Conservation (phyloP, 2,329 filamentous ascomycete species). For the Ophiocordyceps polyrhachis-furcata region DNA sequence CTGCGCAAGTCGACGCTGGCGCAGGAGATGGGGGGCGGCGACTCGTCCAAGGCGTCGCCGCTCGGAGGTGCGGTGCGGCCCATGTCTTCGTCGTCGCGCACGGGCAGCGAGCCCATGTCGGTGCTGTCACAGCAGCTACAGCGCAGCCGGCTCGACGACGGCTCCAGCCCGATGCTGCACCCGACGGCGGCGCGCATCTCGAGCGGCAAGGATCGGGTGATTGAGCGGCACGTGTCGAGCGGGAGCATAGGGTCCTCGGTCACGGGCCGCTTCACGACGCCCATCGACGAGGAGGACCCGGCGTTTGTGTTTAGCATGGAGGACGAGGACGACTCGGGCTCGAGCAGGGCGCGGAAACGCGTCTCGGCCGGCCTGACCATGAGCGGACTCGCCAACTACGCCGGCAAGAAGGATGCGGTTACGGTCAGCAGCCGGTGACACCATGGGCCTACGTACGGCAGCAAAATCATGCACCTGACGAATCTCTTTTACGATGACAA, state of each 20-base stretch:
- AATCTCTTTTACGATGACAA: no score
- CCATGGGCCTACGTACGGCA: no score
- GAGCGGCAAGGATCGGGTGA: slow-evolving; percentile 22
- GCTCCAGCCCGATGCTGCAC: slow-evolving; percentile 30
- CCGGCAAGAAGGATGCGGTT: slow-evolving; percentile 16
- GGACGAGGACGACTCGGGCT: slow-evolving; percentile 35
- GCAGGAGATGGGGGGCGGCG: slow-evolving; percentile 25
- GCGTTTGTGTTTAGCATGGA: slow-evolving; percentile 50
- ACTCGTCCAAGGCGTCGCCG: slow-evolving; percentile 8
- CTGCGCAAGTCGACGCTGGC: slow-evolving; percentile 44
- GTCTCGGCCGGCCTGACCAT: slow-evolving; percentile 24
- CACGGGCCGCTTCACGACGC: slow-evolving; percentile 41
- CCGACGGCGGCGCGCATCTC: slow-evolving; percentile 25
- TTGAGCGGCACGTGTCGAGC: slow-evolving; percentile 41
- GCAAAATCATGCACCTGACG: not conserved
- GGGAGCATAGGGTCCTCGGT: slow-evolving; percentile 35
- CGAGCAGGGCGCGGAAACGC: slow-evolving; percentile 27
- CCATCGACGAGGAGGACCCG: slow-evolving; percentile 46
- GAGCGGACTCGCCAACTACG: slow-evolving; percentile 22
- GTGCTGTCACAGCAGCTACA: slow-evolving; percentile 44
- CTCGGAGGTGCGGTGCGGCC: slow-evolving; percentile 5
- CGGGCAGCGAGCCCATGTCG: slow-evolving; percentile 33
- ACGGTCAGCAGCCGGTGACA: slow-evolving; percentile 15
- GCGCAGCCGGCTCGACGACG: slow-evolving; percentile 34
- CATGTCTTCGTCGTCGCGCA: slow-evolving; percentile 18